Conservation (phyloP, 805 yeast genomes). For the Candida stauntonica region DNA sequence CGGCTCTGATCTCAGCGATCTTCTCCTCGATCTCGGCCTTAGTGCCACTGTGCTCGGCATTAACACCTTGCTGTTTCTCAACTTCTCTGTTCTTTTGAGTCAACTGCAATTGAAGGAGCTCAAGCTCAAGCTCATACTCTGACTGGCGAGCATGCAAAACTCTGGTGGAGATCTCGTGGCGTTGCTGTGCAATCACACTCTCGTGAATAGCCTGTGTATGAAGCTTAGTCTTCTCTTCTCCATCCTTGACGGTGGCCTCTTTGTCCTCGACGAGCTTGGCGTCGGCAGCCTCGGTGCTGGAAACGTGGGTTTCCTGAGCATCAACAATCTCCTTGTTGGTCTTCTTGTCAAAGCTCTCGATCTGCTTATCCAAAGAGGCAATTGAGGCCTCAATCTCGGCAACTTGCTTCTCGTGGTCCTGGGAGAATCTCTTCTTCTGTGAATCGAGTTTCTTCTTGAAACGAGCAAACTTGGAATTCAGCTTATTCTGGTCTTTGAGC, state of each 20-base stretch:
- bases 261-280: constrained; percentile 19
- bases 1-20: constrained; percentile 15
- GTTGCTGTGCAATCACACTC: constrained; percentile 21
- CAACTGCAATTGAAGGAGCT: constrained; percentile 22
- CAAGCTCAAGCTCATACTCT: constrained; percentile 23
- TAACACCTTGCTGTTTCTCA: constrained; percentile 18
- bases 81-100: constrained; percentile 25
- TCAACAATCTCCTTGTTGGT: constrained; percentile 22
- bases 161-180: constrained; percentile 22
- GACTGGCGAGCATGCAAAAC: constrained; percentile 27
- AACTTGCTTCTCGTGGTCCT: constrained; percentile 16
- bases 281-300: constrained; percentile 17
- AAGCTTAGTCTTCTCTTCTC: constrained; percentile 15
- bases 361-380: constrained; percentile 18
- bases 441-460: constrained; percentile 26
- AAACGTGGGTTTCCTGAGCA: constrained; percentile 14
- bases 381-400: constrained; percentile 23
- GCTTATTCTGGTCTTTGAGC: constrained; percentile 24
- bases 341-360: constrained; percentile 19
- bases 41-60: constrained; percentile 13
- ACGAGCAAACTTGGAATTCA: constrained; percentile 23
- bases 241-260: constrained; percentile 14
- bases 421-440: constrained; percentile 19
- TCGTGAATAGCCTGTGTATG: constrained; percentile 19
- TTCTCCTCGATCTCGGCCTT: constrained; percentile 20